Evolutionary conservation across 129 eudicot species (phyloP).

Genomic region (Glebionis coronaria): DNA sequence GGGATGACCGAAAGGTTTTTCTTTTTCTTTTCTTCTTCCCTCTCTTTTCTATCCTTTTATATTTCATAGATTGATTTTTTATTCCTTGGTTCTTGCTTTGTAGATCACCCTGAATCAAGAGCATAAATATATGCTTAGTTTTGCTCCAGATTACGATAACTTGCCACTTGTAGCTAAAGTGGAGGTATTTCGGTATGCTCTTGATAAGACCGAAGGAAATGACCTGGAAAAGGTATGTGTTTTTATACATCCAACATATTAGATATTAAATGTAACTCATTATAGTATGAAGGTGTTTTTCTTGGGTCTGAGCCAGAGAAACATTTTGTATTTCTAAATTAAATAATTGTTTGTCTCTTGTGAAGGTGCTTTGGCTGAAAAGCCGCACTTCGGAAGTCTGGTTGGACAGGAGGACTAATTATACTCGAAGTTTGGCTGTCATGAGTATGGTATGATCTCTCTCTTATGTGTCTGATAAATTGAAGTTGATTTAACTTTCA

Average conservation of each 20-base stretch:
- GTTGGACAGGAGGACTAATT: slow-evolving; percentile 93
- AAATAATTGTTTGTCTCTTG: slow-evolving; percentile 7
- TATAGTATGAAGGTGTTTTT: too few species aligned
- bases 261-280: too few species aligned
- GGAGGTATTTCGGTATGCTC: slow-evolving; percentile 89
- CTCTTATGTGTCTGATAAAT: not conserved
- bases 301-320: too few species aligned
- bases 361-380: slow-evolving; percentile 93
- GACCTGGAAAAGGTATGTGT: slow-evolving; percentile 78
- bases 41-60: too few species aligned
- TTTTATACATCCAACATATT: not conserved
- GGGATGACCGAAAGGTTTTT: slow-evolving; percentile 88
- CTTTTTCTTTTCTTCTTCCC: not conserved
- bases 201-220: slow-evolving; percentile 89
- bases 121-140: slow-evolving; percentile 82
- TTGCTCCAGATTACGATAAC: slow-evolving; percentile 93
- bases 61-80: not conserved
- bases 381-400: slow-evolving; percentile 99
- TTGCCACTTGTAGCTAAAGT: slow-evolving; percentile 96
- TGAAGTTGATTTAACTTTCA: too few species aligned
- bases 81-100: slow-evolving; percentile 21
- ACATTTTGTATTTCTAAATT: slow-evolving; percentile 1
- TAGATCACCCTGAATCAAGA: slow-evolving; percentile 92
- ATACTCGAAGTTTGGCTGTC: slow-evolving; percentile 99
- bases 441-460: slow-evolving; percentile 88